Evolutionary conservation across 2,329 filamentous ascomycete species (phyloP), one percentile per base, ranked within the genome.

Genomic region (Colletotrichum sp.): DNA sequence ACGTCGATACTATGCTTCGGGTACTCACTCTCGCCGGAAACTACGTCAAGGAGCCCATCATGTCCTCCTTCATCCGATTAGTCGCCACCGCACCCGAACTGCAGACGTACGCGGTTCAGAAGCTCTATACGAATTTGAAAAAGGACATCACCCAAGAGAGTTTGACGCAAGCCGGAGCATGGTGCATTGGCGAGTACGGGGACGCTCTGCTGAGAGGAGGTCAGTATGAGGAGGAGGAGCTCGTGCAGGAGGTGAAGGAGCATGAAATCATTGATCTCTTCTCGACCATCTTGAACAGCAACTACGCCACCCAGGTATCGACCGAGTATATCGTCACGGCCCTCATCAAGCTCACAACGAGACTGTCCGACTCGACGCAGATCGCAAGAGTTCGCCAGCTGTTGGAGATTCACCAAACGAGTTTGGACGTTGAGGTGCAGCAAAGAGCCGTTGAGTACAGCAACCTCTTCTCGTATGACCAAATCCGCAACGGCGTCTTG

Each of bases 111-210:
- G 96, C 96, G 1, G 96, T 96, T 6, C 97, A 98, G 82, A 99
- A 99, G 84, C 89, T 99, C 8, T 99, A 98, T 84, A 89, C 93
- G 24, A 95, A 94, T 77, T 88, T 99, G 71, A 98, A 97, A 84
- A 97, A 98, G 79, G 97, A 99, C 81, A 98, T 99, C 80, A 98
- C 96, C 3, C 97, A 99, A 84, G 98, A 99, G 85, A 98, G 96
- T 78, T 87, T 99, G 78, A 98, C 96, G 10, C 91, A 99, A 77
- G 96, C 96, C 66, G 97, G 95, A 48, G 94, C 97, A 8, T 99
- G 97, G 97, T 98, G 97, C 70, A 98, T 99, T 83, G 97, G 98
- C 82, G 97, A 99, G 86, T 99, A 96, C 82, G 96, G 95, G 15
- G 97, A 99, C 84, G 92, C 94, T 24, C 89, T 99, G n/a, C 89